phyloP scores from a whole-genome alignment of 73 alveolate species.

The Paramecium octaurelia region DNA sequence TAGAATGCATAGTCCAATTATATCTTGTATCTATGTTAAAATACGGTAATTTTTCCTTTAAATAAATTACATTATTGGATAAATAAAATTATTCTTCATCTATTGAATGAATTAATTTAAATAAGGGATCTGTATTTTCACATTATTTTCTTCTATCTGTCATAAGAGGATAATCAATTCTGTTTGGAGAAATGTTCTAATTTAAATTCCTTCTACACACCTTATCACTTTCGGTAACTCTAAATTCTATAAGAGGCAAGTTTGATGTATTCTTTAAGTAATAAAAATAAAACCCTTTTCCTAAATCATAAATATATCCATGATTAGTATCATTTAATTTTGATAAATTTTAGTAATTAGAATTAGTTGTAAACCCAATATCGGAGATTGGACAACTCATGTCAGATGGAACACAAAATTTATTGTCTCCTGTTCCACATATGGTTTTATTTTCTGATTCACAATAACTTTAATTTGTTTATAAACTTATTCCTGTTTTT shows the following conservation, averaged over 20 bases:
- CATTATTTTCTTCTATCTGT: neutral
- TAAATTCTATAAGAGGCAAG: neutral
- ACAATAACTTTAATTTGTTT: neutral
- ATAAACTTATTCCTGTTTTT: neutral
- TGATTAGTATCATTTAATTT: neutral
- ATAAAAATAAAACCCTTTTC: neutral
- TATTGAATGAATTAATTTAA: neutral
- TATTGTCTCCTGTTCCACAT: slow-evolving; percentile 7
- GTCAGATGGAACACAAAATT: neutral
- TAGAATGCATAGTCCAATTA: neutral
- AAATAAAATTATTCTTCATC: slow-evolving; percentile 22
- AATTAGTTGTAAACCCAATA: slow-evolving; percentile 6
- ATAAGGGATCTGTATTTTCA: neutral
- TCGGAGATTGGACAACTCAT: neutral
- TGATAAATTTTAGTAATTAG: neutral
- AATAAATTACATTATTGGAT: neutral
- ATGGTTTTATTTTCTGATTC: neutral
- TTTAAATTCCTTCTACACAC: neutral
- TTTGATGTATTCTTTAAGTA: neutral
- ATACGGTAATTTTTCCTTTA: neutral
- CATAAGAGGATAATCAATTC: slow-evolving; percentile 29
- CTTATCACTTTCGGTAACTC: slow-evolving; percentile 22
- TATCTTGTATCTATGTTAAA: neutral
- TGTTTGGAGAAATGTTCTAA: neutral
- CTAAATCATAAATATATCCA: slow-evolving; percentile 4